Evolutionary conservation across 345 rosid species (phyloP).

Genomic region (Viola odorata): DNA sequence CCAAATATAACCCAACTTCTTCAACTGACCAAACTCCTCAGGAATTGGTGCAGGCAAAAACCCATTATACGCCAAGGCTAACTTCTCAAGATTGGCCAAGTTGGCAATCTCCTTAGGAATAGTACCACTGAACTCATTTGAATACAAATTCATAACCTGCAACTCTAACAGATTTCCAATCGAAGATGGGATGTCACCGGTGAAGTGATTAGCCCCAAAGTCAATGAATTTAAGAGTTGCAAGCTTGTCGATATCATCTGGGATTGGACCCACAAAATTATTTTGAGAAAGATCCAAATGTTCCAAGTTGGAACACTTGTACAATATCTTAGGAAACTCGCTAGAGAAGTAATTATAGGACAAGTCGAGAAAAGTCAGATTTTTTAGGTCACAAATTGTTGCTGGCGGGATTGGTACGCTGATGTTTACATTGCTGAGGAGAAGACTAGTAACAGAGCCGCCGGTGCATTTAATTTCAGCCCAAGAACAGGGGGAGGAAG

Average conservation of each 20-base stretch:
- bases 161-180: constrained; percentile 45
- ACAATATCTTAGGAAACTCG: constrained; percentile 50
- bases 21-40: constrained; percentile 47
- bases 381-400: constrained; percentile 57
- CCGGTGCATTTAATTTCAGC: constrained; percentile 38
- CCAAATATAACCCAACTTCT: constrained; percentile 47
- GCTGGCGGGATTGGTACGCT: constrained; percentile 38
- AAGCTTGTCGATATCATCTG: constrained; percentile 50
- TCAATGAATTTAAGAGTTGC: constrained; percentile 44
- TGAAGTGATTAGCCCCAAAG: constrained; percentile 48
- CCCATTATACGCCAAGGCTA: constrained; percentile 41
- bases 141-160: constrained; percentile 28
- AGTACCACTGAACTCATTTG: constrained; percentile 56
- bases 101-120: constrained; percentile 75
- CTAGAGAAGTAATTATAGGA: constrained; percentile 48
- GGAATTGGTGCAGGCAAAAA: constrained; percentile 59
- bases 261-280: constrained; percentile 56
- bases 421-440: constrained; percentile 32
- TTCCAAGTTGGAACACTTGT: constrained; percentile 56
- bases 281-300: constrained; percentile 58
- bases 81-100: constrained; percentile 47
- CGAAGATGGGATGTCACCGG: constrained; percentile 61
- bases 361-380: constrained; percentile 40
- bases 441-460: constrained; percentile 41
- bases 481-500: constrained; percentile 67